Percentiles rank a stretch among this genome's conserved stretches.
Evolutionary conservation across 805 yeast species (phyloP).

Genomic region (Ogataea degrootiae): DNA sequence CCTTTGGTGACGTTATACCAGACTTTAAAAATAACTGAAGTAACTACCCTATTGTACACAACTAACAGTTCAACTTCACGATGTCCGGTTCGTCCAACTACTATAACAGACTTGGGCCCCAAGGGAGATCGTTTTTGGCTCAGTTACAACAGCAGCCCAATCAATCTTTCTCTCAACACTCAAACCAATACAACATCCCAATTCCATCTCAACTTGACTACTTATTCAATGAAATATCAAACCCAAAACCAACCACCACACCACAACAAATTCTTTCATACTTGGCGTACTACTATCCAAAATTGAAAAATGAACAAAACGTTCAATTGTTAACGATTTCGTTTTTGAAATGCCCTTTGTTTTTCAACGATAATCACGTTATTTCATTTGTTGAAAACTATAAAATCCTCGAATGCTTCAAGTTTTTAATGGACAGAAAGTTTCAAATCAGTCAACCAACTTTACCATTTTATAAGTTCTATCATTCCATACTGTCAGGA

Average conservation of each 20-base stretch:
- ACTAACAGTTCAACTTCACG: not conserved
- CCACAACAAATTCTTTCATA: conserved; percentile 36
- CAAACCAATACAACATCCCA: not conserved
- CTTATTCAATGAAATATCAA: conserved; percentile 38
- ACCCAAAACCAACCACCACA: conserved; percentile 31
- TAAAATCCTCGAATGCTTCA: conserved; percentile 44
- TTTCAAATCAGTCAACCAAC: conserved; percentile 45
- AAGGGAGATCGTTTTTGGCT: conserved; percentile 19
- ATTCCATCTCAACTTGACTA: conserved; percentile 42
- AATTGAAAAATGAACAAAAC: conserved; percentile 42
- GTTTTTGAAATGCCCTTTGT: conserved; percentile 40
- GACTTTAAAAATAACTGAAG: too few relatives aligned
- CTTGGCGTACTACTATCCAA: conserved; percentile 48
- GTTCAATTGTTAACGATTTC: conserved; percentile 39
- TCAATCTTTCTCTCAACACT: not conserved
- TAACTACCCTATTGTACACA: too few relatives aligned
- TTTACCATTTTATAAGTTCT: conserved; percentile 39
- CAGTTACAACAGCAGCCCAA: conserved; percentile 6
- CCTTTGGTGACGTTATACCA: too few relatives aligned
- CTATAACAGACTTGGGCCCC: conserved; percentile 19
- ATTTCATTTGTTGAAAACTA: conserved; percentile 31
- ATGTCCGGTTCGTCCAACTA: not conserved
- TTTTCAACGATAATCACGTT: conserved; percentile 18
- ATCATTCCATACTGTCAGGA: conserved; percentile 33
- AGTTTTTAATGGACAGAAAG: conserved; percentile 41